Evolutionary conservation across 192 early-diverging fungal species (phyloP), one percentile per base, ranked within the genome.

Genomic region (Lobulomyces angularis): DNA sequence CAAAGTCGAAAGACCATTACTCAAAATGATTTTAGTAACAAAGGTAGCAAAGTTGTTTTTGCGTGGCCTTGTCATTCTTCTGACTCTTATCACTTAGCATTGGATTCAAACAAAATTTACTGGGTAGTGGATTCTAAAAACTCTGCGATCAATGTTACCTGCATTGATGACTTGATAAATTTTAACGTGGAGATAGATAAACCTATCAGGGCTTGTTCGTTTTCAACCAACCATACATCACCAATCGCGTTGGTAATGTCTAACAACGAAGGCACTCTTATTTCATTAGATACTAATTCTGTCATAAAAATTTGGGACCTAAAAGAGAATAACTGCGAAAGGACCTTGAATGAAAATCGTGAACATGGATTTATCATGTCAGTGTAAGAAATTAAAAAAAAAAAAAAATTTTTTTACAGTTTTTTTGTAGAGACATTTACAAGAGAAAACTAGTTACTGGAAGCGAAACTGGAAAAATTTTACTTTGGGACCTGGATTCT

Each of bases 361-460:
- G 49, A 57, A 30, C 43, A 46, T 12, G 57, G 53, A n/a, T 58
- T 58, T 28, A 59, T 59, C 22, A n/a, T n/a, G n/a, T n/a, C n/a
- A n/a, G n/a, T n/a, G n/a, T n/a, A n/a, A n/a, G n/a, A n/a, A n/a
- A n/a, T n/a, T n/a, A n/a, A n/a, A n/a, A n/a, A n/a, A n/a, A n/a
- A n/a, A n/a, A n/a, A n/a, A n/a, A n/a, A n/a, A n/a, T n/a, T n/a
- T n/a, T n/a, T n/a, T n/a, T n/a, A n/a, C n/a, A n/a, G n/a, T n/a
- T n/a, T n/a, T 58, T 58, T 33, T 50, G 36, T 24, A 58, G 54
- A 47, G 56, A 59, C 38, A 43, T 59, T 18, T 40, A 59, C 40
- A 59, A 59, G 37, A 51, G 57, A 2, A 33, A 39, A 7, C 42
- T 59, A 28, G 53, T 59, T 3, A 49, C 53, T 6, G 57, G 57